These are phyloP conservation scores for Xylona heveae DNA, from an alignment of 495 filamentous ascomycete species.

Conservation along the genomic window DNA sequence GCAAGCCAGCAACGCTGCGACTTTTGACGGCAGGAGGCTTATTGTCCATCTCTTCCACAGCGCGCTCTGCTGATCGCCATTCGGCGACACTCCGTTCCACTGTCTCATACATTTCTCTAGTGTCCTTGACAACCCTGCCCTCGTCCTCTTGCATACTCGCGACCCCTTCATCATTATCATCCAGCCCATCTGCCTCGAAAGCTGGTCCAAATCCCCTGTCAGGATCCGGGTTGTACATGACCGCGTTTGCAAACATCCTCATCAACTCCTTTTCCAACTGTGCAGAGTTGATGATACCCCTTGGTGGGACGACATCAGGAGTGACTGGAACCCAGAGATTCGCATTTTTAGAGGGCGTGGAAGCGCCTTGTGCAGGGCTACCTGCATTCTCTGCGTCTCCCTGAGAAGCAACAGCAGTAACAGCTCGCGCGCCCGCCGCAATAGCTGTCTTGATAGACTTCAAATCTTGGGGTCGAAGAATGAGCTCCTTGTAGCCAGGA, in stretches of 20 bases:
- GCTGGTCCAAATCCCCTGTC: constrained; percentile 41
- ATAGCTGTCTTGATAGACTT: constrained; percentile 70
- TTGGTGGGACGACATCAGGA: constrained; percentile 62
- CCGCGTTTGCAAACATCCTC: constrained; percentile 90
- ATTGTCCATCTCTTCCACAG: constrained; percentile 11
- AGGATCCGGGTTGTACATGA: constrained; percentile 85
- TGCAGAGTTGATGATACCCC: constrained; percentile 79
- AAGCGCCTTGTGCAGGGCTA: constrained; percentile 16
- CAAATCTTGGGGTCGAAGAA: constrained; percentile 72
- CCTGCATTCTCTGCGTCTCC: constrained; percentile 12
- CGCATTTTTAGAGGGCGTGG: constrained; percentile 18
- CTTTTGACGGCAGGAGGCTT: background rate
- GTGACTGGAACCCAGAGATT: constrained; percentile 43
- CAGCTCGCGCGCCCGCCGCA: constrained; percentile 50
- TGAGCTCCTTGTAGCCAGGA: constrained; percentile 70
- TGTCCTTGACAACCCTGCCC: constrained; percentile 62
- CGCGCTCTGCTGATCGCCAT: constrained; percentile 36
- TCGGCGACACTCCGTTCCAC: constrained; percentile 40
- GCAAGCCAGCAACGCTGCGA: background rate
- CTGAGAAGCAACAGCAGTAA: constrained; percentile 33
- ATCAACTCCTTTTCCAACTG: constrained; percentile 93
- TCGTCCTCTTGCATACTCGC: constrained; percentile 31
- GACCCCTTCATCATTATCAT: constrained; percentile 21
- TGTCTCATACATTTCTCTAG: constrained; percentile 61
- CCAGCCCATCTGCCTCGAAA: constrained; percentile 22